phyloP scores from a whole-genome alignment of 1,284 basidiomycete genomes.

The Trametes sp. region DNA sequence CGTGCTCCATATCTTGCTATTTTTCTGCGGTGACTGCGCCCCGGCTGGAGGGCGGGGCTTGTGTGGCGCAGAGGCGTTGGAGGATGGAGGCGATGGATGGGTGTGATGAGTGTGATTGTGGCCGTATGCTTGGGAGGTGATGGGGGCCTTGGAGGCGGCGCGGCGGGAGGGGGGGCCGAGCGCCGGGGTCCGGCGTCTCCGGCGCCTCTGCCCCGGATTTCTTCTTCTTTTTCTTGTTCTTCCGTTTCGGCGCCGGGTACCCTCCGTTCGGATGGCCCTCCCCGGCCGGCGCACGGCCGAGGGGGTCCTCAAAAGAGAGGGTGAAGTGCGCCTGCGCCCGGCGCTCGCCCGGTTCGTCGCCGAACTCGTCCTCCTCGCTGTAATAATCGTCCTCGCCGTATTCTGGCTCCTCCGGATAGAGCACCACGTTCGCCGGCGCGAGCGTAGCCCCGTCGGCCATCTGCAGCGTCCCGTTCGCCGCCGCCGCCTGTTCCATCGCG shows the following conservation, averaged over 20 bases:
- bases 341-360: conserved; percentile 43
- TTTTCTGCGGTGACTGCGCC: conserved; percentile 42
- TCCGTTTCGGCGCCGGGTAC: conserved; percentile 38
- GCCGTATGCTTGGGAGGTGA: conserved; percentile 60
- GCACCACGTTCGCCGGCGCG: conserved; percentile 49
- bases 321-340: conserved; percentile 47
- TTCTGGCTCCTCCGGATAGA: conserved; percentile 55
- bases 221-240: conserved; percentile 49
- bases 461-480: conserved; percentile 48
- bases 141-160: conserved; percentile 75
- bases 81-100: conserved; percentile 76
- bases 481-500: conserved; percentile 60
- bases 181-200: conserved; percentile 44
- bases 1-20: conserved; percentile 88
- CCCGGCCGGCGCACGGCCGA: conserved; percentile 24
- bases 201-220: conserved; percentile 37
- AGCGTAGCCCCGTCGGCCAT: conserved; percentile 41
- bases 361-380: conserved; percentile 56
- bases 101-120: conserved; percentile 62
- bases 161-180: conserved; percentile 52
- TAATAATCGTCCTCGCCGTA: conserved; percentile 54
- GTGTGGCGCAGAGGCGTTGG: conserved; percentile 61
- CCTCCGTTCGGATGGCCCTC: conserved; percentile 30
- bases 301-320: conserved; percentile 49
- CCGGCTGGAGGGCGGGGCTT: conserved; percentile 55